These are phyloP conservation scores for Penicillium manginii DNA, from an alignment of 495 filamentous ascomycete genomes.

Conservation along the genomic window DNA sequence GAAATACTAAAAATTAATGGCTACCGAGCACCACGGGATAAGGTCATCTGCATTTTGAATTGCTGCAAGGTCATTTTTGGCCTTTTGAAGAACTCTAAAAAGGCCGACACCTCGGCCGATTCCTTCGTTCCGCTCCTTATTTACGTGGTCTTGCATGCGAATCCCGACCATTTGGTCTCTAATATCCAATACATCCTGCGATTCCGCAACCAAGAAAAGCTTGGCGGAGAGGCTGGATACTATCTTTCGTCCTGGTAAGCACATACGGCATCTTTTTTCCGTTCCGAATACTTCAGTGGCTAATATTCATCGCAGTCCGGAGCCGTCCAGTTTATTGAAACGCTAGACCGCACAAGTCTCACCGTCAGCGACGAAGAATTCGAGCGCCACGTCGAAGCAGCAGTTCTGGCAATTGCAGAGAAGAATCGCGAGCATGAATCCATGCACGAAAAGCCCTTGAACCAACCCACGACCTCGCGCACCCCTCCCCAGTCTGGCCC, in stretches of 20 bases:
- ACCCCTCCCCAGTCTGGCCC: conserved; percentile 30
- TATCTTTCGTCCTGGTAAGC: conserved; percentile 90
- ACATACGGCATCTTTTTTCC: neutral
- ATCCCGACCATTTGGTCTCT: conserved; percentile 91
- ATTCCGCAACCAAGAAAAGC: conserved; percentile 96
- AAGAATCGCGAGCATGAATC: conserved; percentile 65
- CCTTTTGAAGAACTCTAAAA: conserved; percentile 87
- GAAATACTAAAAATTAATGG: conserved; percentile 94
- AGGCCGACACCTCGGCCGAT: conserved; percentile 87
- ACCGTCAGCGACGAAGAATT: conserved; percentile 96
- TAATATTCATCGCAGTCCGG: conserved; percentile 67
- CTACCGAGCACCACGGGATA: conserved; percentile 94
- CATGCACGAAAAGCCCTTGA: conserved; percentile 60
- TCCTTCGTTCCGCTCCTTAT: conserved; percentile 95
- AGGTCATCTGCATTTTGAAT: conserved; percentile 97
- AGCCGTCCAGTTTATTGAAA: conserved; percentile 95
- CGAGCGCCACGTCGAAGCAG: conserved; percentile 90
- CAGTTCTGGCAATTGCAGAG: conserved; percentile 95
- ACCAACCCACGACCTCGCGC: conserved; percentile 11
- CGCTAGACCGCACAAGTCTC: conserved; percentile 87
- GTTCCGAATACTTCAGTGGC: neutral
- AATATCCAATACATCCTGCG: conserved; percentile 98
- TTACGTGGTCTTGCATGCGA: conserved; percentile 91
- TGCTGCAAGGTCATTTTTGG: conserved; percentile 99
- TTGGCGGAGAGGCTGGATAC: conserved; percentile 95